phyloP scores from a whole-genome alignment of 2,329 filamentous ascomycete genomes.

The Colletotrichum cereale region DNA sequence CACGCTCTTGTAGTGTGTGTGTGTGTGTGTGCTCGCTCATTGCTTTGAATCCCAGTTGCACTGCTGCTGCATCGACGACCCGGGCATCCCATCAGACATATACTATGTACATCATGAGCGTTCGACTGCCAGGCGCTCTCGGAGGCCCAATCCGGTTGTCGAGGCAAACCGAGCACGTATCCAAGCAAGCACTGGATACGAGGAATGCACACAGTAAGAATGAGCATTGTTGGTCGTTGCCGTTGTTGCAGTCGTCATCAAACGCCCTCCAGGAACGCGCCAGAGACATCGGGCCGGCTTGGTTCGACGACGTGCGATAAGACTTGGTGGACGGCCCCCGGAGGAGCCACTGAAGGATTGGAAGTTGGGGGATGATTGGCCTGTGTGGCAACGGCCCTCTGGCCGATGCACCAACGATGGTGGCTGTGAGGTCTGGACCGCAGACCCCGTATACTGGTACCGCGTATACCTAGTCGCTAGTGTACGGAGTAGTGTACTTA shows the following conservation, averaged over 20 bases:
- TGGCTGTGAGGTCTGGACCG: constrained; percentile 33
- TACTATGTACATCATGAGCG: neutral
- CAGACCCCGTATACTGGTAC: neutral
- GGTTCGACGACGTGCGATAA: neutral
- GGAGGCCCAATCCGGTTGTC: neutral
- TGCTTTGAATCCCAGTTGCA: neutral
- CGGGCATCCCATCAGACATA: neutral
- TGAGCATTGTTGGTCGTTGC: neutral
- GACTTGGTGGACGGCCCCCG: constrained; percentile 8
- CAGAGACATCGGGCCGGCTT: constrained; percentile 9
- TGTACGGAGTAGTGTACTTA: too few relatives aligned
- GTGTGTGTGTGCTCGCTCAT: neutral
- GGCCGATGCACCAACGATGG: constrained; percentile 8
- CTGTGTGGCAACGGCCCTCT: neutral
- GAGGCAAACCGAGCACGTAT: neutral
- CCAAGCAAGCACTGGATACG: neutral
- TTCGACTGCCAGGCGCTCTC: neutral
- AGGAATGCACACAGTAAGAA: neutral
- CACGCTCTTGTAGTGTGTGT: neutral
- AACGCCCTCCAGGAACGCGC: neutral
- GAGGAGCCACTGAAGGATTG: neutral
- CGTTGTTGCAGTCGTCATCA: constrained; percentile 14
- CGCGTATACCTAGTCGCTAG: too few relatives aligned
- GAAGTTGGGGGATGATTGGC: constrained; percentile 16
- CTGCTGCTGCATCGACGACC: constrained; percentile 8